Base-by-base conservation (phyloP, 768 basidiomycete species). In the Pluteus cervinus region DNA sequence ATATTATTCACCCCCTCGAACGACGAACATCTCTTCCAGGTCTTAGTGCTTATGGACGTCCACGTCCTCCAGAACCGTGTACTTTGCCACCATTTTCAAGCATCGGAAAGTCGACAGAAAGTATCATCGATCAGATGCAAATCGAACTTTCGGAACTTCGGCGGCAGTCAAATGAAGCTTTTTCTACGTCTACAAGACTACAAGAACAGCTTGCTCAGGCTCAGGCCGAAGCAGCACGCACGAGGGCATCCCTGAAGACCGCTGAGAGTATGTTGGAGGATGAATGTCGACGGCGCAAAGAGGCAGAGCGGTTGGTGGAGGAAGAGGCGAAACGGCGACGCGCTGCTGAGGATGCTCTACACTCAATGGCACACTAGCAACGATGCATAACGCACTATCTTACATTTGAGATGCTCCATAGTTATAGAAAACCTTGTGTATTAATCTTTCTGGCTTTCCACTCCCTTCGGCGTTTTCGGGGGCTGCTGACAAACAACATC, bases 151-250 rank as follows among this genome's bases (percentile, higher is more conserved):
- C 68, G 7, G 69, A 56, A 25, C 62, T 87, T 39, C 74, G 80
- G 32, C 70, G 75, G 38, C 80, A 84, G 52, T 74, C 81, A 12
- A 69, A 79, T 15, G 80, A 86, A 44, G 79, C 82, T 5, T 70
- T 80, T 39, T 75, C 75, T 4, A 67, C 76, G 20, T 81, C 81
- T 2, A 57, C 78, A 37, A 67, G 75, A 40, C 66, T 88, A 43
- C 73, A 82, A 12, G 81, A 83, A 51, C 79, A 86, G 50, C 66
- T 88, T n/a, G 64, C 73, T 7, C 73, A 77, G 42, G 76, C 73
- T 7, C 75, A 83, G 44, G 62, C 74, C 24, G 83, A 86, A 45
- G 66, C 69, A 1, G 67, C 75, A 33, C 63, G 75, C 37, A 65
- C 72, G 21, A 71, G 72, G 47, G 65, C 76, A 25, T 66, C 71